Evolutionary conservation across 768 basidiomycete species (phyloP), one percentile per base, ranked within the genome.

Genomic region (Sarcomyxa edulis): DNA sequence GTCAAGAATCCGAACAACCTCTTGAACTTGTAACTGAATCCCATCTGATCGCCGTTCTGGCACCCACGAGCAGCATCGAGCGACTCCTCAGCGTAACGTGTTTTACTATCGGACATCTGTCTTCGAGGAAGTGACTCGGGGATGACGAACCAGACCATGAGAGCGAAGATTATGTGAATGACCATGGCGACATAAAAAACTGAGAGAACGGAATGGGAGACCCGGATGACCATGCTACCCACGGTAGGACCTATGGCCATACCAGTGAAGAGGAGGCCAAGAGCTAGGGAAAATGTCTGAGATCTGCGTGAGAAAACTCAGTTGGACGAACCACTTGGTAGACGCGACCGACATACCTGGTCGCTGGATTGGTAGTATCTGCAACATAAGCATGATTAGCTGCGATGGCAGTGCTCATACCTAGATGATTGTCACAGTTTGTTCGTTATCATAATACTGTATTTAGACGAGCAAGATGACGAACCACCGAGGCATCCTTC

Each of bases 401-500:
- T 2, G 80, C 82, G 6, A 58, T 48, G 2, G 66, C 68, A 22
- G 70, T 68, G 0, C 74, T 49, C 43, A 71, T 43, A 7, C 84
- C 84, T 81, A 43, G 34, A 55, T 3, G 49, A 27, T 31, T 51
- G 46, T 18, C 48, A 48, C 32, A 32, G 16, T 22, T n/a, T 18
- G n/a, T 37, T 16, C 23, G 4, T 25, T 12, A 51, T 10, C 50
- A 52, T 20, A n/a, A n/a, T n/a, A n/a, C n/a, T n/a, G n/a, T n/a
- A n/a, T n/a, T n/a, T n/a, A n/a, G n/a, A n/a, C n/a, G n/a, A 36
- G 18, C 22, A 37, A 19, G 36, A 23, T 44, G 44, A 49, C 71
- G 51, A 45, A 79, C 91, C 84, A 38, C 91, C 92, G 10, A 86
- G 58, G 12, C 68, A 44, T 8, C 91, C 90, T 45, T 88, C 84